Evolutionary conservation across 139 green algal species (phyloP).

Genomic region (Tetratostichococcus sp.): DNA sequence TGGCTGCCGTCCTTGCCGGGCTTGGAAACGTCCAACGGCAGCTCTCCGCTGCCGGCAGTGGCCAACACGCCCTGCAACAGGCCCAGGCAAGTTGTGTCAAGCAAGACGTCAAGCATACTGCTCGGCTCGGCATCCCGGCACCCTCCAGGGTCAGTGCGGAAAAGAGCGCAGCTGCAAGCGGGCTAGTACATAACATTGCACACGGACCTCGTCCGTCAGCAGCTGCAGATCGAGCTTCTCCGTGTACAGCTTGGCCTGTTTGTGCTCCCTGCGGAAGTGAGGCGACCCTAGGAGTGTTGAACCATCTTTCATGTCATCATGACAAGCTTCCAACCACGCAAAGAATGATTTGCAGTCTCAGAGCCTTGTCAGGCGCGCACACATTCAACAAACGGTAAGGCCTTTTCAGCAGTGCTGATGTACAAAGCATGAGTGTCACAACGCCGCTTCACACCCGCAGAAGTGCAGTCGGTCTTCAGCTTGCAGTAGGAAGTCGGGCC

Average conservation of each 20-base stretch:
- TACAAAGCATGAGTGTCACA: too few species aligned
- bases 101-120: constrained; percentile 15
- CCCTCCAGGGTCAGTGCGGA: too few species aligned
- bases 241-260: constrained; percentile 5
- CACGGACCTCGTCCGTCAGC: neutral
- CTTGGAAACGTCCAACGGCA: neutral
- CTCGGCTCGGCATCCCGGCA: too few species aligned
- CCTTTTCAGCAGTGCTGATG: too few species aligned
- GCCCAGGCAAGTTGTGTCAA: too few species aligned
- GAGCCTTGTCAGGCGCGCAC: too few species aligned
- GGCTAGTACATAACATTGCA: too few species aligned
- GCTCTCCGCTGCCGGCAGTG: neutral
- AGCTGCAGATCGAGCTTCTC: neutral
- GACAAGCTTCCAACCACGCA: too few species aligned
- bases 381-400: too few species aligned
- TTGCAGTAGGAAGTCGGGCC: constrained; percentile 4
- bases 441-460: neutral
- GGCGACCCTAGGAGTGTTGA: too few species aligned
- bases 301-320: too few species aligned
- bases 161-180: neutral
- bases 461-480: constrained; percentile 4
- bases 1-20: neutral
- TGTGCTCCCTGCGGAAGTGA: neutral
- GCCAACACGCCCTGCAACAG: constrained; percentile 16
- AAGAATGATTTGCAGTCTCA: too few species aligned